A percentile compares a stretch with the other conserved stretches of the same genome.
phyloP scores from a whole-genome alignment of 352 stramenopile species.

The Hyaloperonospora brassicae region DNA sequence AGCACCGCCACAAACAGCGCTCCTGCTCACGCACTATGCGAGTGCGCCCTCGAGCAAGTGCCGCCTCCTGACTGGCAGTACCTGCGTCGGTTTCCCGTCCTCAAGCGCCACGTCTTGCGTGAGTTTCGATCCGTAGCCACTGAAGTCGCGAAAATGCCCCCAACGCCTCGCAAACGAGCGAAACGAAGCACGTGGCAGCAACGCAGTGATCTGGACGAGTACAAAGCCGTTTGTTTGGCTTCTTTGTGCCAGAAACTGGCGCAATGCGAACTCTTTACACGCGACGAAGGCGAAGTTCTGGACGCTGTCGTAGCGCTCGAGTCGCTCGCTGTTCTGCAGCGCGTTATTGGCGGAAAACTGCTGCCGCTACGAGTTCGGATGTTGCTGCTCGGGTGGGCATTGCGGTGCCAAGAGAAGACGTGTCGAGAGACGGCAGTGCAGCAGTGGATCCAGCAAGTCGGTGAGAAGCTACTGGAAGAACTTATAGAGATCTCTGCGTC shows the following conservation, averaged over 20 bases:
- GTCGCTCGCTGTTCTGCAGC: constrained; percentile 17
- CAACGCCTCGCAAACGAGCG: constrained; percentile 24
- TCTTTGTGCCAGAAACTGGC: constrained; percentile 31
- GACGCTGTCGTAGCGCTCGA: constrained; percentile 13
- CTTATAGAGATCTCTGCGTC: constrained; percentile 26
- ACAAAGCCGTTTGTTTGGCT: constrained; percentile 24
- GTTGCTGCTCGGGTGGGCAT: constrained; percentile 23
- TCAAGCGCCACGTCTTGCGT: constrained; percentile 38
- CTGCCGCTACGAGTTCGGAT: constrained; percentile 27
- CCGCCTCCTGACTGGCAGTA: constrained; percentile 23
- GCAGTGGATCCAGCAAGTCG: constrained; percentile 29
- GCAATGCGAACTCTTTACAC: constrained; percentile 32
- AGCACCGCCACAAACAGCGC: not conserved
- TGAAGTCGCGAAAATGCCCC: constrained; percentile 17
- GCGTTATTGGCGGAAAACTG: constrained; percentile 12
- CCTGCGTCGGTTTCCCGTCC: constrained; percentile 34
- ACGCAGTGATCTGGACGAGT: constrained; percentile 8
- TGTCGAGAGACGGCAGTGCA: constrained; percentile 10
- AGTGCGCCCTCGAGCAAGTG: constrained; percentile 20
- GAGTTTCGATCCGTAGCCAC: constrained; percentile 19
- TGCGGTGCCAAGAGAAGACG: constrained; percentile 16
- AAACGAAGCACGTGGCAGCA: constrained; percentile 15
- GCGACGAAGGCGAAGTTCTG: constrained; percentile 16
- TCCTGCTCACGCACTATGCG: constrained; percentile 30
- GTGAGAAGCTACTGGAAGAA: constrained; percentile 36